phyloP scores from a whole-genome alignment of 257 asterid genomes.

The Solanum etuberosum region DNA sequence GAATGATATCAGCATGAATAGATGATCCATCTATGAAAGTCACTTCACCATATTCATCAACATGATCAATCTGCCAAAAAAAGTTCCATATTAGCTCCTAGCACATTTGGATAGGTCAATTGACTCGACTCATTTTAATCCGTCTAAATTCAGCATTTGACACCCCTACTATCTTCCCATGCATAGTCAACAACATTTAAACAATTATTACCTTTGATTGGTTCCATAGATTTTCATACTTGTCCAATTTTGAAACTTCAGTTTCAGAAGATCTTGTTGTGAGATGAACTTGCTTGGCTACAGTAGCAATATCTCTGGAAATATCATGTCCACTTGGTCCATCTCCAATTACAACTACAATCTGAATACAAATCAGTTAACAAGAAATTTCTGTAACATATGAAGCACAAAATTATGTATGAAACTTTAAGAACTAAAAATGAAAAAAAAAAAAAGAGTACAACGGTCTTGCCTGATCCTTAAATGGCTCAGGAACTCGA shows the following conservation, averaged over 20 bases:
- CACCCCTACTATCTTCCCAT: no score
- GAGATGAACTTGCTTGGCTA: constrained; percentile 53
- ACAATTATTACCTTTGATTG: constrained; percentile 6
- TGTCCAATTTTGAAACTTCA: constrained; percentile 15
- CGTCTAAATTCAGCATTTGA: no score
- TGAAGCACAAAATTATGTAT: not conserved
- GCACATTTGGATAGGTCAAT: no score
- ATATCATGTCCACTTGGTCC: constrained; percentile 53
- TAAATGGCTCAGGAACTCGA: constrained; percentile 42
- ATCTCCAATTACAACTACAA: constrained; percentile 59
- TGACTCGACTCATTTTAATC: no score
- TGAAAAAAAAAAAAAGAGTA: not conserved
- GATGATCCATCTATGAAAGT: constrained; percentile 40
- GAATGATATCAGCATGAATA: constrained; percentile 35
- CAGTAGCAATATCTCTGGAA: constrained; percentile 28
- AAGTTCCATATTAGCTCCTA: not conserved
- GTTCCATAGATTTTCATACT: constrained; percentile 8
- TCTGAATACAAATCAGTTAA: constrained; percentile 11
- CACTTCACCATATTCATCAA: constrained; percentile 39
- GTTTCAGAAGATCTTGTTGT: constrained; percentile 30
- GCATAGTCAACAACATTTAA: not conserved
- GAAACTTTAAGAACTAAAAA: not conserved
- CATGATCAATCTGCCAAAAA: constrained; percentile 27
- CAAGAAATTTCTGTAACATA: not conserved
- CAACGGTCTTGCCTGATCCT: constrained; percentile 24